Evolutionary conservation across 148 eudicot species (phyloP).

Genomic region (Nepenthes mirabilis): DNA sequence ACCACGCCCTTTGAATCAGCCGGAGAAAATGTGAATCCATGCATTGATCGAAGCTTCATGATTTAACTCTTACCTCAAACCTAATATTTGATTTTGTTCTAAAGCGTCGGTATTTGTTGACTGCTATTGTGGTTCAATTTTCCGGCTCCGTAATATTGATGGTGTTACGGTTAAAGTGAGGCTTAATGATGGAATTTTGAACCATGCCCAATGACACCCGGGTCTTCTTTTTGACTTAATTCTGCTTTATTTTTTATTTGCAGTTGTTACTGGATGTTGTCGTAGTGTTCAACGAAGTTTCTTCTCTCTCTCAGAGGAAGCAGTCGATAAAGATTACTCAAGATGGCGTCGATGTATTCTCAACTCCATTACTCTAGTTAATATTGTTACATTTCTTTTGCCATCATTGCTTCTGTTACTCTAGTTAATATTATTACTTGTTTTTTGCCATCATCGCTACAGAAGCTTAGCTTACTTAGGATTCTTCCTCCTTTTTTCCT

Average conservation of each 20-base stretch:
- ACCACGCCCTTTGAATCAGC: no score
- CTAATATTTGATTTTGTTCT: no score
- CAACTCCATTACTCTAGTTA: neutral
- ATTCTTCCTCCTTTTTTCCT: neutral
- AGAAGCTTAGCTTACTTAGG: no score
- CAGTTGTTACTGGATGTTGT: constrained; percentile 89
- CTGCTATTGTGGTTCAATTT: no score
- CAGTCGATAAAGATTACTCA: constrained; percentile 74
- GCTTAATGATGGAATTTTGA: neutral
- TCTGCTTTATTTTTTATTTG: neutral
- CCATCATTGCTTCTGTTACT: neutral
- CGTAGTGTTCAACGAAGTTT: constrained; percentile 46
- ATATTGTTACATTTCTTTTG: neutral
- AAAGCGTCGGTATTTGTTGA: no score
- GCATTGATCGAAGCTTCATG: no score
- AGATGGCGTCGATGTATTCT: constrained; percentile 67
- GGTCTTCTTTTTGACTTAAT: neutral
- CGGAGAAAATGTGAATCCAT: no score
- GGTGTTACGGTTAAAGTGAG: no score
- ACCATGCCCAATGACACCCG: neutral
- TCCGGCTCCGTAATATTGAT: no score
- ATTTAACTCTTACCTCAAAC: no score
- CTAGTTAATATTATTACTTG: neutral
- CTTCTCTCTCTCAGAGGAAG: constrained; percentile 57
- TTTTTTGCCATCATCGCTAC: neutral